Evolutionary conservation across 352 stramenopile genomes (phyloP).

Genomic region (Phytopythium helicoides): DNA sequence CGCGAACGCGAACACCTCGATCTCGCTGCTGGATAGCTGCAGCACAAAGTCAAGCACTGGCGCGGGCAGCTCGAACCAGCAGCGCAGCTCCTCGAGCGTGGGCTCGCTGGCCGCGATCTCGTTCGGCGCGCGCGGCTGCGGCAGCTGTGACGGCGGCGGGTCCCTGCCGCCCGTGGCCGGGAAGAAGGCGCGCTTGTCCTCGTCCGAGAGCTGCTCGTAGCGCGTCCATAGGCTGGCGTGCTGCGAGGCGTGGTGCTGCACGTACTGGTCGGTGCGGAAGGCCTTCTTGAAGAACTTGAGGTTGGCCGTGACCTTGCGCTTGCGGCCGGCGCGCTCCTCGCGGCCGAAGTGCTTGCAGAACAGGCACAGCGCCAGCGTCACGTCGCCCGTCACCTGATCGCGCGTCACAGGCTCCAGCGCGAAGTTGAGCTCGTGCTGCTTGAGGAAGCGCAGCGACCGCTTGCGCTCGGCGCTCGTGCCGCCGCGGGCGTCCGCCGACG

Average conservation of each 20-base stretch:
- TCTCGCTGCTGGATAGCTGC: conserved; percentile 19
- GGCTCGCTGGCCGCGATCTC: conserved; percentile 25
- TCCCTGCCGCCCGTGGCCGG: conserved; percentile 12
- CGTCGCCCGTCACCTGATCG: conserved; percentile 33
- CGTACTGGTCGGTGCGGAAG: conserved; percentile 71
- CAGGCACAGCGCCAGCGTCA: conserved; percentile 52
- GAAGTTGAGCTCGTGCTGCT: conserved; percentile 51
- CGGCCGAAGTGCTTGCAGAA: conserved; percentile 70
- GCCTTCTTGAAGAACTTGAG: conserved; percentile 65
- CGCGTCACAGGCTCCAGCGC: conserved; percentile 45
- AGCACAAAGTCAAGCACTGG: conserved; percentile 27
- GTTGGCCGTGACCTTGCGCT: conserved; percentile 56
- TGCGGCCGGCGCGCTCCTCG: conserved; percentile 46
- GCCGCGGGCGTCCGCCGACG: background rate
- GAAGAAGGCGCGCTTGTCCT: conserved; percentile 55
- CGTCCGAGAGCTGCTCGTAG: conserved; percentile 40
- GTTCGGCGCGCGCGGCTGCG: conserved; percentile 13
- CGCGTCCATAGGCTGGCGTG: conserved; percentile 42
- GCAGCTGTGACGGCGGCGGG: conserved; percentile 1
- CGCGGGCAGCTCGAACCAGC: conserved; percentile 22
- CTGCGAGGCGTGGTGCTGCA: conserved; percentile 63
- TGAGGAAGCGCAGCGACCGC: conserved; percentile 42
- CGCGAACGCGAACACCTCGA: conserved; percentile 1
- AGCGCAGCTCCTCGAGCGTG: conserved; percentile 15
- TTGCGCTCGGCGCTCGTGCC: conserved; percentile 23